Base-by-base conservation (phyloP, 371 early-diverging fungal genomes). In the Sporodiniella umbellata region DNA sequence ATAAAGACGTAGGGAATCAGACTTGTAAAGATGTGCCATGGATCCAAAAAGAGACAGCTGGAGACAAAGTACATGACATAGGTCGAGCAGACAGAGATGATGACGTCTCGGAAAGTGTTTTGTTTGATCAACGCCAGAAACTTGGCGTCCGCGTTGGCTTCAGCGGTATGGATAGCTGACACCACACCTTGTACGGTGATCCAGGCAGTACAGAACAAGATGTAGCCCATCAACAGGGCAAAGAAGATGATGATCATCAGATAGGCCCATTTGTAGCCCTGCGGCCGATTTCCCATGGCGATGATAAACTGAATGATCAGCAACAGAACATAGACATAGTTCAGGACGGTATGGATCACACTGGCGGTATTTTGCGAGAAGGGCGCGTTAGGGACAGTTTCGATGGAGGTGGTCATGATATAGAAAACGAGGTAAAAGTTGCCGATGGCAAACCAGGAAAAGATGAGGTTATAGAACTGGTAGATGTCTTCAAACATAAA, bases 211-310 rank as follows among this genome's bases (percentile, higher is more conserved):
- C 57, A 58, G 43, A 62, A 62, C 21, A 62, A 18, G 21, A 57
- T 38, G 25, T 62, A 62, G 0, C 43, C 64, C 64, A 64, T 64
- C n/a, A 64, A 19, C 8, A 64, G 22, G 42, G 68, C 68, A 54
- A 70, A 66, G 35, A 72, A 64, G 39, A 59, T 18, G 40, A 70
- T 69, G 53, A 69, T 73, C 19, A 72, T 44, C 15, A 75, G 77
- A 62, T 86, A 89, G 7, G 86, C 71, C 68, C 80, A 79, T 54
- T 80, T 77, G 15, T 81, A 83, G 38, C 90, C 90, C 64, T 89
- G 88, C 31, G 92, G 92, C 26, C 90, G 76, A 58, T 92, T 92
- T 57, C 92, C 92, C 56, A 92, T 66, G 22, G 89, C 76, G 43
- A 82, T 66, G 48, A 90, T 79, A 51, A 92, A 86, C 42, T 83